Evolutionary conservation across 2,329 filamentous ascomycete genomes (phyloP), one percentile per base, ranked within the genome.

Genomic region (Talaromyces islandicus): DNA sequence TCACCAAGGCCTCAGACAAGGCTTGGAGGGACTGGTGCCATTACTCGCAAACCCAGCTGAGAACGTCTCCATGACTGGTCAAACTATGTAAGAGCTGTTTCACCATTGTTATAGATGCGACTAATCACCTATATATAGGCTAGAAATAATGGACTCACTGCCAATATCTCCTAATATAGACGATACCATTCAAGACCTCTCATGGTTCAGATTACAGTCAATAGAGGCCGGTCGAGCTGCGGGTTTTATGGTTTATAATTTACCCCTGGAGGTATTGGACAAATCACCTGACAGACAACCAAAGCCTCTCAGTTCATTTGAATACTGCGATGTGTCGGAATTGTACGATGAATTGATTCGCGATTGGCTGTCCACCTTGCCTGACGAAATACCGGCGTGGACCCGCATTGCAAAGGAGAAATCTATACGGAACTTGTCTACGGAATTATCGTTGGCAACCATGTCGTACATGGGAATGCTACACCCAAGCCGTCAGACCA

Each of bases 381-480:
- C 72, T 4, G 64, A 64, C 7, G 62, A 67, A 11, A 70, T 76
- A 60, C 72, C 75, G 7, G 68, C 69, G n/a, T 68, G 67, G 43
- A 69, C 73, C n/a, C 68, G 75, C 38, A 68, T 75, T 1, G 65
- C 66, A 53, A 78, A 77, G 62, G 75, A 77, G 59, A 73, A 67
- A 61, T 60, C 70, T 10, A 72, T 77, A 52, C 69, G 75, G 46
- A 67, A 65, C 5, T 60, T 77, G 53, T 67, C 72, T 24, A 70
- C 69, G 14, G 74, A 78, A 59, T 60, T 78, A n/a, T 64, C 68
- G 27, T 59, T 77, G 21, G 67, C 74, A 56, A 67, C 68, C n/a
- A 63, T 76, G n/a, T 57, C 66, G 12, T 61, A 66, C 12, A 60
- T 65, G 43, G 67, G 64, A 21, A 64, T 60, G 19, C 24, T 2